Evolutionary conservation across 2,329 filamentous ascomycete genomes (phyloP), one percentile per base, ranked within the genome.

Genomic region (Phaeosphaeria sp.): DNA sequence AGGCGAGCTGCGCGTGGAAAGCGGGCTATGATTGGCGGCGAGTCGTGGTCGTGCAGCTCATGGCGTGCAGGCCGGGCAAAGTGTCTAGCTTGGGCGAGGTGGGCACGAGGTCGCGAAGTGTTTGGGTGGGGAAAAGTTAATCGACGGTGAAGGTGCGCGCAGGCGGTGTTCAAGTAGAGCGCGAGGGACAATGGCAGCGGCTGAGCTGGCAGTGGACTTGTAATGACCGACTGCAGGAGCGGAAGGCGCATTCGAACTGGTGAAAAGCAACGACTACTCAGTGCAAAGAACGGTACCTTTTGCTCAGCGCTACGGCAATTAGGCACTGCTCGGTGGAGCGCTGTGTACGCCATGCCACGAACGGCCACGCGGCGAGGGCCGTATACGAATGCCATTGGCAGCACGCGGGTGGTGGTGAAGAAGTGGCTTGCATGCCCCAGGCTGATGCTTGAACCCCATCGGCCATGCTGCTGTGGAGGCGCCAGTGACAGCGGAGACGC

Each of bases 11-110:
- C 51, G 59, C 48, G 52, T 48, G 40, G 54, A 51, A 49, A 48
- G 46, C 40, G 50, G 56, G 56, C 53, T 56, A 45, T 68, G 66
- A 70, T 70, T 67, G 67, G 67, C 56, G 57, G 61, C 30, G 53
- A 48, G 56, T 52, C 30, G 57, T 46, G 53, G 49, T 42, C 50
- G 50, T 59, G 51, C 60, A 56, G 61, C 64, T 52, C 64, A 66
- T 60, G 48, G 55, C 62, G 64, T 60, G 60, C 36, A 39, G 36
- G 36, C 36, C 36, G 36, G 36, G 36, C 36, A 39, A 36, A 6
- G 30, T 36, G 11, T 36, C 30, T 36, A 36, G 30, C 30, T 36
- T 36, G 30, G 30, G 30, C 30, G 30, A 39, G 36, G n/a, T n/a
- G 36, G 13, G 36, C 36, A n/a, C 36, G 36, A 39, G 36, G 15